Evolutionary conservation across 2,329 filamentous ascomycete species (phyloP), one percentile per base, ranked within the genome.

Genomic region (Pleurostoma richardsiae): DNA sequence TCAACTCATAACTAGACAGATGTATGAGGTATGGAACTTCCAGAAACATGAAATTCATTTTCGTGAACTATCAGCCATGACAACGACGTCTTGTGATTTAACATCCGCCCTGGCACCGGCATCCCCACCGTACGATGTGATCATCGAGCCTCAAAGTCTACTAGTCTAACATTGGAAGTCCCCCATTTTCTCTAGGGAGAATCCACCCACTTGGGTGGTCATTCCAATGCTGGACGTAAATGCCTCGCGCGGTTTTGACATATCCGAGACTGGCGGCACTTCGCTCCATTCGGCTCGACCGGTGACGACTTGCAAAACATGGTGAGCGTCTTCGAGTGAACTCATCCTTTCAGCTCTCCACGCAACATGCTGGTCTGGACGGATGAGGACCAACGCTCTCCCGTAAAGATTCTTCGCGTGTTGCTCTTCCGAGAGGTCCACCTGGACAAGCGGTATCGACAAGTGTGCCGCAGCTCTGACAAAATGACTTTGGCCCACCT

Each of bases 351-450:
- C 44, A 11, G 33, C 43, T 19, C 53, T 45, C 53, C 53, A 55
- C 3, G 50, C 43, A 8, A 54, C 46, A 39, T 52, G 48, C 1
- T 46, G 30, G 29, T 55, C 53, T 3, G 53, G 53, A 19, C 53
- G 43, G 4, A 54, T 27, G 7, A 55, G 44, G 2, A 54, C 53
- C 3, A 52, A 30, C 5, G 33, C 28, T 6, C 41, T 47, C 38
- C 49, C 46, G 42, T 49, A 55, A 1, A 54, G 11, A 4, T 11
- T 19, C 11, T 19, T 29, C 5, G 45, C 49, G 27, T 48, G 52
- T 3, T 26, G 27, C 40, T 55, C 53, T 5, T 39, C 36, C 4
- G 39, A 27, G 4, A 55, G 39, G 10, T 39, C n/a, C 10, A 52
- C 44, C 3, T 26, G 10, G 10, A 11, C 38, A 1, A 52, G 40